Evolutionary conservation across 2,329 filamentous ascomycete species (phyloP), one percentile per base, ranked within the genome.

Genomic region (Arachnopeziza araneosa): DNA sequence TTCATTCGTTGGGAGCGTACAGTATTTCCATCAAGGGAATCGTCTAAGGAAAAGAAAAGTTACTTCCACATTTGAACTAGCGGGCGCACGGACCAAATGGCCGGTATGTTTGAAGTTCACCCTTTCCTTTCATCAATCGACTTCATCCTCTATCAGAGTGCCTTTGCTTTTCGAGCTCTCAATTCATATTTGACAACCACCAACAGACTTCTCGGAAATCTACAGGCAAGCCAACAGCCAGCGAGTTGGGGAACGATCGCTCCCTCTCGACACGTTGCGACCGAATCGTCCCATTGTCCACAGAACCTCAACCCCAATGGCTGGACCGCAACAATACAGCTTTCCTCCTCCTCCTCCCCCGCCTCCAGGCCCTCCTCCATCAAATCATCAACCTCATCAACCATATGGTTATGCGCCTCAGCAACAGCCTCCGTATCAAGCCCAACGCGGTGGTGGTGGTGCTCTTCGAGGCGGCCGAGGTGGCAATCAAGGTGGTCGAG

Each of bases 261-360:
- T 12, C 17, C 10, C 36, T 44, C 36, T 12, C 12, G 17, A 19
- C 36, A 12, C 36, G 36, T 44, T 12, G 36, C 36, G 36, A 44
- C 36, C 36, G 36, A 44, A 44, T 44, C 36, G 12, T 7, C 12
- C 17, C 36, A 3, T 44, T 12, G 17, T 19, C 36, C 12, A 44
- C 36, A 14, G 3, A 17, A 14, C 36, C 12, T 12, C 36, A 17
- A 44, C 49, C 48, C 9, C 59, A 23, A 72, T 69, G 68, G 68
- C 71, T 60, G 67, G 66, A 49, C 53, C 67, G 23, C 68, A 69
- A 56, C 70, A 71, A 56, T 73, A 73, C 66, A 71, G 66, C 59
- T 74, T 70, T 48, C 70, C 71, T 63, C 71, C 71, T 52, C 70
- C 71, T 50, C 71, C 72, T 30, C 71, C 72, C 24, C 72, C 71